A percentile compares a stretch with the other conserved stretches of the same genome.
phyloP scores from a whole-genome alignment of 2,329 filamentous ascomycete genomes.

The Sclerotinia subarctica region DNA sequence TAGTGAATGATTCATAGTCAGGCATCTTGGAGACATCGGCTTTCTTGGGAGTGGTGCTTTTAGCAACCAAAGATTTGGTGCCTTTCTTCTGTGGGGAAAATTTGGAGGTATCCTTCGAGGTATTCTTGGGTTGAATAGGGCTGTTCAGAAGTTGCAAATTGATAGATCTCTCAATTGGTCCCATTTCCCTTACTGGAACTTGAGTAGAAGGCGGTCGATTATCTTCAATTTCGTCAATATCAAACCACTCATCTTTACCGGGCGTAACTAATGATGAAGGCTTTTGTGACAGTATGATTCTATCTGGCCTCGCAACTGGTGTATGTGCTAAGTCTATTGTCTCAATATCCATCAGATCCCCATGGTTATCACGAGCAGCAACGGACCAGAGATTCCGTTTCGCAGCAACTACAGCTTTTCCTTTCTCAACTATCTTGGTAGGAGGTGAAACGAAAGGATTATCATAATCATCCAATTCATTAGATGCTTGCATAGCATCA shows the following conservation, averaged over 20 bases:
- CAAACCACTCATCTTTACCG: slow-evolving; percentile 30
- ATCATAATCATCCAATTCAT: slow-evolving; percentile 40
- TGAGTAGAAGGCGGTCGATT: slow-evolving; percentile 18
- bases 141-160: slow-evolving; percentile 23
- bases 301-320: slow-evolving; percentile 24
- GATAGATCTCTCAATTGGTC: slow-evolving; percentile 26
- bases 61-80: slow-evolving; percentile 16
- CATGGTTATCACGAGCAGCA: slow-evolving; percentile 63
- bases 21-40: slow-evolving; percentile 41
- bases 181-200: slow-evolving; percentile 13
- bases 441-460: slow-evolving; percentile 40
- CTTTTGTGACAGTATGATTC: not conserved
- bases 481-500: slow-evolving; percentile 58
- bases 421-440: slow-evolving; percentile 13
- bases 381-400: slow-evolving; percentile 63
- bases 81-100: not conserved
- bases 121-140: slow-evolving; percentile 14
- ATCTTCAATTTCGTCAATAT: slow-evolving; percentile 28
- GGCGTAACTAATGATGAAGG: not conserved
- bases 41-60: slow-evolving; percentile 15
- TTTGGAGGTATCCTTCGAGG: not conserved
- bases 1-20: slow-evolving; percentile 59
- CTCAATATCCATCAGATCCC: slow-evolving; percentile 55
- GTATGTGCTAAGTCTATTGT: slow-evolving; percentile 55
- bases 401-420: slow-evolving; percentile 16